Conservation (phyloP, 768 basidiomycete species). For the Aureoboletus auriporus region DNA sequence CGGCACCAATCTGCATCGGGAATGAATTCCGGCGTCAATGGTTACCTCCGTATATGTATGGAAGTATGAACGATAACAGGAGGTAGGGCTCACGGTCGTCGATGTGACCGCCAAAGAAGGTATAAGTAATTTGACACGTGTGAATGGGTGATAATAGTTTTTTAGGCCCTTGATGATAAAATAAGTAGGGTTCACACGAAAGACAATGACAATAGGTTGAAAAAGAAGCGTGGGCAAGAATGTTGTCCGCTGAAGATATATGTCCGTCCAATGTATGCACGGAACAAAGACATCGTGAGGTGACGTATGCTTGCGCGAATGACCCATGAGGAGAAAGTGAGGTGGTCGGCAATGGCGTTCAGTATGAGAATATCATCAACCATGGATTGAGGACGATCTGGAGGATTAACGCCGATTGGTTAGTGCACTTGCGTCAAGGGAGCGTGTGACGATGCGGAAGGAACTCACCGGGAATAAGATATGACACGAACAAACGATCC, state of each 20-base stretch:
- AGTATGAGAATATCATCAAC: conserved; percentile 79
- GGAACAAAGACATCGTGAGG: background rate
- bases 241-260: conserved; percentile 2
- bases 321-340: conserved; percentile 8
- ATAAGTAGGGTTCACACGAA: conserved; percentile 11
- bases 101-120: conserved; percentile 11
- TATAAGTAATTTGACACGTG: conserved; percentile 4
- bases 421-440: conserved; percentile 4
- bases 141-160: background rate
- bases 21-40: background rate
- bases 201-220: background rate
- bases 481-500: conserved; percentile 61
- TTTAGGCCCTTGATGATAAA: conserved; percentile 5
- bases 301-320: background rate
- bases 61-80: background rate
- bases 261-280: conserved; percentile 9
- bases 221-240: background rate
- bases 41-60: background rate
- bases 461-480: conserved; percentile 69
- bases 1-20: no score
- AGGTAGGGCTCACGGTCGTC: background rate
- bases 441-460: conserved; percentile 1
- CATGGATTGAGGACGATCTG: conserved; percentile 85
- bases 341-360: conserved; percentile 6
- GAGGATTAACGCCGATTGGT: conserved; percentile 7